Evolutionary conservation across 495 filamentous ascomycete species (phyloP).

Genomic region (Xylaria cubensis): DNA sequence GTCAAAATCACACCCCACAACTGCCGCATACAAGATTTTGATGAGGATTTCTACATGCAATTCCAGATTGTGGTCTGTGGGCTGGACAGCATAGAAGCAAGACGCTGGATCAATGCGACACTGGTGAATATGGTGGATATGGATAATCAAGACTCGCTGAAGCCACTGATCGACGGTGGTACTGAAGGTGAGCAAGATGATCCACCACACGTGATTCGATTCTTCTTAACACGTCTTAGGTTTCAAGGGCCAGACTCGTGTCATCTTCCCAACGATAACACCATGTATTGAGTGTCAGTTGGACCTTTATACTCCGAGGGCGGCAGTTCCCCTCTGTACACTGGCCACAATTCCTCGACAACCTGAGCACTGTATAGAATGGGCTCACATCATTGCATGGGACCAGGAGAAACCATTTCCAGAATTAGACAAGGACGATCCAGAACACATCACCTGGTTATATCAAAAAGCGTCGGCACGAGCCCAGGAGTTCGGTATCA

Average conservation of each 20-base stretch:
- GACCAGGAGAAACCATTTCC: slow-evolving; percentile 67
- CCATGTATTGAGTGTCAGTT: slow-evolving; percentile 98
- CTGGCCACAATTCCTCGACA: slow-evolving; percentile 96
- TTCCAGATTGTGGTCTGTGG: slow-evolving; percentile 94
- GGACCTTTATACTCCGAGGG: slow-evolving; percentile 94
- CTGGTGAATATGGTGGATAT: slow-evolving; percentile 82
- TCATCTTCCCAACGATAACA: slow-evolving; percentile 88
- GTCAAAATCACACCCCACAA: slow-evolving; percentile 93
- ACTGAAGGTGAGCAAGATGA: slow-evolving; percentile 72
- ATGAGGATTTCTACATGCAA: slow-evolving; percentile 97
- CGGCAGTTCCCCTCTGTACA: slow-evolving; percentile 95
- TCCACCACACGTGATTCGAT: neutral
- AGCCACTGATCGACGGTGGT: slow-evolving; percentile 94
- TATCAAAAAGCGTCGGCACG: slow-evolving; percentile 84
- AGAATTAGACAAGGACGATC: slow-evolving; percentile 90
- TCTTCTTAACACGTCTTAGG: slow-evolving; percentile 51
- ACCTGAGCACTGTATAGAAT: slow-evolving; percentile 98
- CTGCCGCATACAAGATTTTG: slow-evolving; percentile 95
- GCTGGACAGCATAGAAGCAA: slow-evolving; percentile 95
- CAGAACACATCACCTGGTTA: slow-evolving; percentile 96
- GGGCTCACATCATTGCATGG: slow-evolving; percentile 86
- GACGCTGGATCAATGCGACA: slow-evolving; percentile 97
- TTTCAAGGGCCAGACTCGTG: slow-evolving; percentile 96
- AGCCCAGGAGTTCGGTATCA: slow-evolving; percentile 87
- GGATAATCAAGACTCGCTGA: slow-evolving; percentile 78